Conservation (phyloP, 1,139 yeast genomes). For the Yamadazyma atmosphaerica region DNA sequence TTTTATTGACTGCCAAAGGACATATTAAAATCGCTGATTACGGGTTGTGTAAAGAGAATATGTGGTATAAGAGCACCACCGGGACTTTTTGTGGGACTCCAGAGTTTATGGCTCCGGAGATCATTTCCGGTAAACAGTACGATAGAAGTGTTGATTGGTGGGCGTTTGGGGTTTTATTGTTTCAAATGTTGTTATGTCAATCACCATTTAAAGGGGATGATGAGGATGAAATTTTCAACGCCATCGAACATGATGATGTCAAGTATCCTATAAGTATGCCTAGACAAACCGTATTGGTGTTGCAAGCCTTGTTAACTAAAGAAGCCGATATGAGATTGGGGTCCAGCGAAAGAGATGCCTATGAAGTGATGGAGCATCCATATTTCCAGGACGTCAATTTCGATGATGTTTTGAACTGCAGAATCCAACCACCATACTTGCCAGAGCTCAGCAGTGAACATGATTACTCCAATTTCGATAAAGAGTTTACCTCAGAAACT, state of each 20-base stretch:
- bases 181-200: conserved; percentile 94
- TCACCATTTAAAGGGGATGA: conserved; percentile 98
- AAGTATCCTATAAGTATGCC: conserved; percentile 97
- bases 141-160: conserved; percentile 98
- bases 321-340: conserved; percentile 87
- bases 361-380: conserved; percentile 92
- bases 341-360: conserved; percentile 82
- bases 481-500: conserved; percentile 91
- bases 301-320: conserved; percentile 86
- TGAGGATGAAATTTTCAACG: conserved; percentile 96
- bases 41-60: conserved; percentile 93
- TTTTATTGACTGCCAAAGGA: conserved; percentile 84
- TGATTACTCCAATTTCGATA: conserved; percentile 91
- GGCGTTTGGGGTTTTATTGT: conserved; percentile 96
- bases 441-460: conserved; percentile 84
- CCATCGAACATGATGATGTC: conserved; percentile 98
- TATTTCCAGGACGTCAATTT: conserved; percentile 88
- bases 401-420: conserved; percentile 75
- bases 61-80: conserved; percentile 90
- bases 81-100: conserved; percentile 99
- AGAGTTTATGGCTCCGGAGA: conserved; percentile 99
- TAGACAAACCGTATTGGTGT: conserved; percentile 89
- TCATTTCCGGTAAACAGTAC: conserved; percentile 86
- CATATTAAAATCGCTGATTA: conserved; percentile 96
- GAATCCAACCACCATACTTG: conserved; percentile 80